phyloP scores from a whole-genome alignment of 345 rosid genomes.

The Acer campestre region DNA sequence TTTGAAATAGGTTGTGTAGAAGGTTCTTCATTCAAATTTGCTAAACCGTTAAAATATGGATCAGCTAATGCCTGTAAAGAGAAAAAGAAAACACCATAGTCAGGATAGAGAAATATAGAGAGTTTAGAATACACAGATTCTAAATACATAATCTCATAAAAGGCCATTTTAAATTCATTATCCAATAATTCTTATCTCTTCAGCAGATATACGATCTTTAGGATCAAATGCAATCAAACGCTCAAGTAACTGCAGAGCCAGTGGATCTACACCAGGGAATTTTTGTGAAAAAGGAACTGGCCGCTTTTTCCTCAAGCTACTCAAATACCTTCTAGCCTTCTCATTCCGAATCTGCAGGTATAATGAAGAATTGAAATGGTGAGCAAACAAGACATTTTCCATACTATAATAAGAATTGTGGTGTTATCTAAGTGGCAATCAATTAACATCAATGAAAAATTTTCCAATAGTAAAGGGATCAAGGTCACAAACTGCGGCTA shows the following conservation, averaged over 20 bases:
- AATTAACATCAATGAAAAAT: slow-evolving; percentile 27
- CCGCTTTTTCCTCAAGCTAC: slow-evolving; percentile 73
- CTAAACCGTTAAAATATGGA: slow-evolving; percentile 84
- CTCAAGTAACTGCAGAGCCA: slow-evolving; percentile 75
- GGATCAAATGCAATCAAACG: slow-evolving; percentile 95
- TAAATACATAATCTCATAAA: background rate
- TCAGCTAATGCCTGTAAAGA: slow-evolving; percentile 77
- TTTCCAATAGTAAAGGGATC: slow-evolving; percentile 15
- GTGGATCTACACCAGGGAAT: slow-evolving; percentile 68
- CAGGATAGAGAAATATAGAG: slow-evolving; percentile 5
- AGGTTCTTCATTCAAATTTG: slow-evolving; percentile 71
- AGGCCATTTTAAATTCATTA: slow-evolving; percentile 7
- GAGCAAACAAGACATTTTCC: slow-evolving; percentile 1
- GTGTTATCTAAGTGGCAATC: slow-evolving; percentile 11
- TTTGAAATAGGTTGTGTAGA: slow-evolving; percentile 83
- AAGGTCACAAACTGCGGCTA: slow-evolving; percentile 72
- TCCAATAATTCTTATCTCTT: slow-evolving; percentile 58
- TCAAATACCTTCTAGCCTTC: slow-evolving; percentile 88
- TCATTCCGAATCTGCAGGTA: slow-evolving; percentile 83
- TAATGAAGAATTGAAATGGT: slow-evolving; percentile 26
- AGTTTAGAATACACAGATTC: slow-evolving; percentile 6
- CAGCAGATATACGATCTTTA: slow-evolving; percentile 90
- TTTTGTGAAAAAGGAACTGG: slow-evolving; percentile 61
- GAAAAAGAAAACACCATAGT: slow-evolving; percentile 6
- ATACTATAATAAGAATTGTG: slow-evolving; percentile 5